Evolutionary conservation across 1,139 yeast genomes (phyloP).

Genomic region (Starmera stellimalicola): DNA sequence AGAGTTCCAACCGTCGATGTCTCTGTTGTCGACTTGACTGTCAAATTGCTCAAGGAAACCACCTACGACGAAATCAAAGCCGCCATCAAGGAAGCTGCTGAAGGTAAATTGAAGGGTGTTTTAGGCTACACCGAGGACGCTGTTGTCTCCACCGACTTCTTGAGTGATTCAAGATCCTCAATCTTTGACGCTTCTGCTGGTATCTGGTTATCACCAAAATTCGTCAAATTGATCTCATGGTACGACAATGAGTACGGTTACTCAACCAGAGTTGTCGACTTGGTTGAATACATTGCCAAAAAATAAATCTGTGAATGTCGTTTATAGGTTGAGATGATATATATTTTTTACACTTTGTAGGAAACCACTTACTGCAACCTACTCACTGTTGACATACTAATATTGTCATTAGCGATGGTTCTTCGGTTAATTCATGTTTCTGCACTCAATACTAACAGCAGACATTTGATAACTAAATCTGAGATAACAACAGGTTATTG

Average conservation of each 20-base stretch:
- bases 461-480: no score
- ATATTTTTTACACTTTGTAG: no score
- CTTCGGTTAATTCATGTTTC: no score
- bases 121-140: conserved; percentile 80
- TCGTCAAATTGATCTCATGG: conserved; percentile 81
- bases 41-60: conserved; percentile 58
- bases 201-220: conserved; percentile 75
- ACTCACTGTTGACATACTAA: no score
- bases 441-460: no score
- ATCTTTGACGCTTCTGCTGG: conserved; percentile 83
- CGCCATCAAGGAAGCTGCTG: conserved; percentile 61
- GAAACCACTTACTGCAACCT: no score
- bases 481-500: no score
- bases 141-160: conserved; percentile 79
- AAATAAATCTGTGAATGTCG: no score
- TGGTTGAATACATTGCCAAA: conserved; percentile 3
- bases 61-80: conserved; percentile 71
- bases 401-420: no score
- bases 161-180: conserved; percentile 67
- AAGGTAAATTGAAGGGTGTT: conserved; percentile 65
- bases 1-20: conserved; percentile 88
- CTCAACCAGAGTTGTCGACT: conserved; percentile 82
- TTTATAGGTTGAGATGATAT: no score
- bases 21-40: conserved; percentile 69
- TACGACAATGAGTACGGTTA: conserved; percentile 87